Conservation (phyloP, 495 filamentous ascomycete genomes). For the Tuber microsphaerosporum region DNA sequence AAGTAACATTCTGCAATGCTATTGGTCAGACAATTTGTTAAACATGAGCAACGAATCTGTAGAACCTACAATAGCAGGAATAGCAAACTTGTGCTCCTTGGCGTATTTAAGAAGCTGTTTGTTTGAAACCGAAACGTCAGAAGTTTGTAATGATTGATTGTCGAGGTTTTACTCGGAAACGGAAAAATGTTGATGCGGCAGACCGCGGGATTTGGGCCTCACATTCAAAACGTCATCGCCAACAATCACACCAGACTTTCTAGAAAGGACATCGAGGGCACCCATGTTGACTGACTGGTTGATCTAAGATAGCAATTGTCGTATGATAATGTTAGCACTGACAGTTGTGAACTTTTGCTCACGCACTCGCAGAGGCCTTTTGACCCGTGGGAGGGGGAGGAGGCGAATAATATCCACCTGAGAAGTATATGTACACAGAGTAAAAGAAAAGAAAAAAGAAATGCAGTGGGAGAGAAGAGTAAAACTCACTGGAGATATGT, state of each 20-base stretch:
- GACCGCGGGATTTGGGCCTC: slow-evolving; percentile 12
- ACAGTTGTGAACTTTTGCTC: background rate
- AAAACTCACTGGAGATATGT: slow-evolving; percentile 23
- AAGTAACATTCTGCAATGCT: slow-evolving; percentile 66
- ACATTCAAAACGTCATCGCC: slow-evolving; percentile 68
- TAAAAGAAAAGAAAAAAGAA: background rate
- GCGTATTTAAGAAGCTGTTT: slow-evolving; percentile 72
- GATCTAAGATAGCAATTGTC: background rate
- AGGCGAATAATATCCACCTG: slow-evolving; percentile 9
- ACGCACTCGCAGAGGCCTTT: background rate
- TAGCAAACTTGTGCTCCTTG: slow-evolving; percentile 75
- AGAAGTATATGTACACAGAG: slow-evolving; percentile 15
- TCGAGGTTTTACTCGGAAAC: background rate
- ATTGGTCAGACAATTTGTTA: slow-evolving; percentile 15
- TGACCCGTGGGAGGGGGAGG: slow-evolving; percentile 6
- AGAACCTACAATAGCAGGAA: slow-evolving; percentile 76
- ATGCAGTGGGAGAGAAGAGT: background rate
- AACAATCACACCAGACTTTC: slow-evolving; percentile 79
- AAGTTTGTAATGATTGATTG: background rate
- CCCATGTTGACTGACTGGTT: slow-evolving; percentile 51
- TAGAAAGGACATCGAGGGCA: slow-evolving; percentile 58
- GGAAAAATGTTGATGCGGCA: slow-evolving; percentile 21
- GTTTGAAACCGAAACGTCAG: background rate
- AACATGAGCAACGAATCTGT: background rate
- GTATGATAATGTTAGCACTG: background rate